Conservation (phyloP, 768 basidiomycete genomes). For the Tylopilus rubrobrunneus region DNA sequence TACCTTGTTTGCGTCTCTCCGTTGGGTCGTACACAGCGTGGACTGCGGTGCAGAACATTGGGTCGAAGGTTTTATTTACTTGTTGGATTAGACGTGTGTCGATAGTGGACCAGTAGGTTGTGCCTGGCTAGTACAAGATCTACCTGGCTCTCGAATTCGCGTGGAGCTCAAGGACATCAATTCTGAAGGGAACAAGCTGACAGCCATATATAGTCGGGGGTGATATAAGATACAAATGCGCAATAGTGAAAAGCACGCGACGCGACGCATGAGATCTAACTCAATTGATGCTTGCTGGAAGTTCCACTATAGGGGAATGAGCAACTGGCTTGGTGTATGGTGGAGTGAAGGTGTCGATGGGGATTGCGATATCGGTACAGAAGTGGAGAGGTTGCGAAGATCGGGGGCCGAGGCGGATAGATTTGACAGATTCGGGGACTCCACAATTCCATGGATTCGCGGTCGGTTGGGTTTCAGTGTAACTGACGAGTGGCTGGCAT, state of each 20-base stretch:
- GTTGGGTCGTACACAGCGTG: constrained; percentile 12
- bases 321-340: constrained; percentile 10
- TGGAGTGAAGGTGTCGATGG: constrained; percentile 12
- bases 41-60: constrained; percentile 20
- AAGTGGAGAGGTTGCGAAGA: constrained; percentile 14
- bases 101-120: constrained; percentile 10
- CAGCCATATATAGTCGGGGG: neutral
- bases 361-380: constrained; percentile 8
- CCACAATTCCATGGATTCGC: constrained; percentile 9
- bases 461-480: constrained; percentile 19
- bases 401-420: constrained; percentile 27
- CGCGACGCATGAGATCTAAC: constrained; percentile 14
- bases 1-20: constrained; percentile 11
- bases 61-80: constrained; percentile 5
- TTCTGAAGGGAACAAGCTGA: neutral
- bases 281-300: constrained; percentile 26
- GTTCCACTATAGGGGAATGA: constrained; percentile 17
- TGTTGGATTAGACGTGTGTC: constrained; percentile 14
- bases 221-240: constrained; percentile 21
- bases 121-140: constrained; percentile 4
- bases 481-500: constrained; percentile 16
- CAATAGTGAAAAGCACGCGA: constrained; percentile 19
- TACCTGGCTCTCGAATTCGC: neutral
- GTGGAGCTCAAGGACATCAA: neutral
- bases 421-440: constrained; percentile 8